phyloP scores from a whole-genome alignment of 805 yeast species.

The Cyberlindnera xylosilytica region DNA sequence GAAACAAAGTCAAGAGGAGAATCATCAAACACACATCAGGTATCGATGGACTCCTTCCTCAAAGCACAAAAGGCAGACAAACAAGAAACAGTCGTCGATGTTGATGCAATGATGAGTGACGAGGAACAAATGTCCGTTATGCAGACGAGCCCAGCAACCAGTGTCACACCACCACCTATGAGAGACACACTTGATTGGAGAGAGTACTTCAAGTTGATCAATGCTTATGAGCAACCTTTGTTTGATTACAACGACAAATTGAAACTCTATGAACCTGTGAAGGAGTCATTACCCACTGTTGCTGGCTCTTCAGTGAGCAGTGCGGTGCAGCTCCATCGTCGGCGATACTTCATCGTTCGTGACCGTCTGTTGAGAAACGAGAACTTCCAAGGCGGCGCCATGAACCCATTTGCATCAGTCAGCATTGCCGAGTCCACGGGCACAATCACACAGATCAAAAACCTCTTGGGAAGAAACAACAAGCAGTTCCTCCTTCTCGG shows the following conservation, averaged over 20 bases:
- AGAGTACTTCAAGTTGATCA: slow-evolving; percentile 65
- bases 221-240: slow-evolving; percentile 61
- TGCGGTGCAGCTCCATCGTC: slow-evolving; percentile 41
- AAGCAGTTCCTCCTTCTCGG: slow-evolving; percentile 77
- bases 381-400: slow-evolving; percentile 47
- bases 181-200: slow-evolving; percentile 53
- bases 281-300: slow-evolving; percentile 21
- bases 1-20: slow-evolving; percentile 17
- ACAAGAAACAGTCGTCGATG: slow-evolving; percentile 15
- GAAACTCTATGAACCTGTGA: slow-evolving; percentile 52
- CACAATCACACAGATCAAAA: slow-evolving; percentile 70
- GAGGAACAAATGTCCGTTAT: slow-evolving; percentile 12
- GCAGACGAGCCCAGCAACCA: slow-evolving; percentile 25
- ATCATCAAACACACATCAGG: slow-evolving; percentile 5
- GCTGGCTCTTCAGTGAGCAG: slow-evolving; percentile 27
- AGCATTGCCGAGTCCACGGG: slow-evolving; percentile 13
- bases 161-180: slow-evolving; percentile 26
- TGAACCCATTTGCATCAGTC: slow-evolving; percentile 35
- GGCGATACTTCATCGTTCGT: slow-evolving; percentile 58
- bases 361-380: slow-evolving; percentile 79
- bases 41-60: slow-evolving; percentile 14
- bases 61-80: slow-evolving; percentile 5
- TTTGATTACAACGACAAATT: slow-evolving; percentile 59
- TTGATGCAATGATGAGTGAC: slow-evolving; percentile 8
- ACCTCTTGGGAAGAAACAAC: slow-evolving; percentile 82